Evolutionary conservation across 352 stramenopile species (phyloP), one percentile per base, ranked within the genome.

Genomic region (Globisporangium acanthophoron): DNA sequence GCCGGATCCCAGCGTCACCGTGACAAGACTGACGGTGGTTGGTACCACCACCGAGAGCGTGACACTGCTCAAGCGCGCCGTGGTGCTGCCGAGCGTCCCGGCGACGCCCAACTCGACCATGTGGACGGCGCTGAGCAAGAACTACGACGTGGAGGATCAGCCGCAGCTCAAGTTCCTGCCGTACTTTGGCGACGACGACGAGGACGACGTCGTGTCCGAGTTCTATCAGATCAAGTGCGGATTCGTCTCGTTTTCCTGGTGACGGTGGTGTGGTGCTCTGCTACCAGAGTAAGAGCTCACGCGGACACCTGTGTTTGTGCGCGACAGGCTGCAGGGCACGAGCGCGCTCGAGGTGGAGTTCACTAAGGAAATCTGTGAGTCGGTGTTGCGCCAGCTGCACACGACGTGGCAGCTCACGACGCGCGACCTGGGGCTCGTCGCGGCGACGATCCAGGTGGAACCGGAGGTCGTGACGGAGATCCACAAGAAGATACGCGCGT

Each of bases 141-240:
- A 93, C 54, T 93, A 88, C 63, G 68, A 82, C 31, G 80, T 90
- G 16, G 85, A 96, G 43, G 92, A 98, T 66, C 80, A 97, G 62
- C 79, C 79, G 18, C 69, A 90, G 54, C 76, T 90, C 53, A 80
- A 82, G 54, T 83, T 71, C 60, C 55, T 86, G 48, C 79, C 78
- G 41, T 88, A 87, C 62, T 88, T 87, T 70, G 78, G 77, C 7
- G 78, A 89, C 49, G 88, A 96, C 59, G 89, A 96, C 56, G 74
- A 85, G 18, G 81, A 94, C 20, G 89, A 91, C 60, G 76, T 90
- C 37, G 74, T 93, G 56, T 86, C 80, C 1, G 78, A 90, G 69
- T 89, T 88, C 49, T 93, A 96, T 56, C 71, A 95, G 49, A 81
- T 90, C 65, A 86, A 88, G 83, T 92, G 61, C 58, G 78, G 61